Evolutionary conservation across 495 filamentous ascomycete genomes (phyloP).

Genomic region (Aspergillus saccharolyticus): DNA sequence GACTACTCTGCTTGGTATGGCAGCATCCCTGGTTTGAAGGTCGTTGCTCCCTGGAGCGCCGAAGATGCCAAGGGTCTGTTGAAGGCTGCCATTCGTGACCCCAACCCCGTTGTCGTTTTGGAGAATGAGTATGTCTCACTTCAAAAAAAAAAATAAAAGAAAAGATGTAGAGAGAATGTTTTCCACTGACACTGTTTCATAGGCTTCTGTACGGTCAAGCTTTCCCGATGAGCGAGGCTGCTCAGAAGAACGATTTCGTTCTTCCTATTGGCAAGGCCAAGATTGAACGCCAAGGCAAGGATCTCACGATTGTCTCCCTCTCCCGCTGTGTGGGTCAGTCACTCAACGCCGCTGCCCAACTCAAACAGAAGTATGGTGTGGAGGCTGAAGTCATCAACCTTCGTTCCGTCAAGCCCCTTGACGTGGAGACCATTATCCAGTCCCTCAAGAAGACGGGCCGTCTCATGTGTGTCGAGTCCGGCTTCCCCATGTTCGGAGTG

Average conservation of each 20-base stretch:
- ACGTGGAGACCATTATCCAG: constrained; percentile 90
- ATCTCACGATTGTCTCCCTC: constrained; percentile 89
- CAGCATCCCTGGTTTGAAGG: constrained; percentile 94
- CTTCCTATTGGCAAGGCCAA: constrained; percentile 97
- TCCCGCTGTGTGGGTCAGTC: constrained; percentile 95
- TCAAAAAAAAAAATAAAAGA: too few relatives aligned
- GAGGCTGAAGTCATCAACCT: constrained; percentile 98
- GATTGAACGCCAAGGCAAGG: constrained; percentile 92
- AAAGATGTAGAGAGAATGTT: too few relatives aligned
- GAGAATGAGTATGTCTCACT: constrained; percentile 91
- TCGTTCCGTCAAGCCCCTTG: constrained; percentile 91
- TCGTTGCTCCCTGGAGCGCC: constrained; percentile 89
- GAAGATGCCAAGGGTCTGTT: constrained; percentile 97
- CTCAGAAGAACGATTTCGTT: constrained; percentile 93
- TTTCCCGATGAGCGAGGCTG: constrained; percentile 95
- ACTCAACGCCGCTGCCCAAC: constrained; percentile 75
- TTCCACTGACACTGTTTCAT: constrained; percentile 20
- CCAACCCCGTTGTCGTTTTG: constrained; percentile 90
- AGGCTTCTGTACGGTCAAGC: constrained; percentile 85
- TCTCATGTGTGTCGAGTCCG: constrained; percentile 88
- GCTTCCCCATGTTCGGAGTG: constrained; percentile 92
- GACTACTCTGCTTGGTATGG: constrained; percentile 99
- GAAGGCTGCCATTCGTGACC: constrained; percentile 97
- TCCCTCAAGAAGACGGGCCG: constrained; percentile 97
- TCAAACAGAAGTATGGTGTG: constrained; percentile 94